These are phyloP conservation scores for Plantago lanceolata DNA, from an alignment of 305 asterid genomes.

Conservation along the genomic window DNA sequence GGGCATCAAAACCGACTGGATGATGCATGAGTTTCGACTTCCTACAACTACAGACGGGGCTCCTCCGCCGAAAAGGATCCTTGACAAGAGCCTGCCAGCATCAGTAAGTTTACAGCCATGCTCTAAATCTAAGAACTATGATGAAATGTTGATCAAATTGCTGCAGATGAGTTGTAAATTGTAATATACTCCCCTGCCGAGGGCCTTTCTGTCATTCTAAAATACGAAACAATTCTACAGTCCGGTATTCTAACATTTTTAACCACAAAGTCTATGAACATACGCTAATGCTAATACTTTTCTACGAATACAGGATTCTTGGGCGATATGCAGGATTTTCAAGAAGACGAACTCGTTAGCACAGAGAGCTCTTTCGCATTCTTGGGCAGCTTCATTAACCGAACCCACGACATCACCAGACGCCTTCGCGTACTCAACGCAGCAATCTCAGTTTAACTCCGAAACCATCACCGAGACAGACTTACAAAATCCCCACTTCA, in stretches of 20 bases:
- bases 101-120: constrained; percentile 34
- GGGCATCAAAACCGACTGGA: constrained; percentile 86
- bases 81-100: constrained; percentile 54
- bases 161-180: no score
- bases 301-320: constrained; percentile 49
- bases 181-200: no score
- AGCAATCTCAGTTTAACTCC: constrained; percentile 35
- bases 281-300: background rate
- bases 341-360: constrained; percentile 63
- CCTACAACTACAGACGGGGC: constrained; percentile 49
- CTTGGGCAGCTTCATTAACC: constrained; percentile 45
- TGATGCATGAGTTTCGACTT: constrained; percentile 94
- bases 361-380: constrained; percentile 53
- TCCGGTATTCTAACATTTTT: background rate
- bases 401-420: constrained; percentile 41
- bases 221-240: background rate
- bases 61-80: constrained; percentile 42
- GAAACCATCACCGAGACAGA: constrained; percentile 29
- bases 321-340: constrained; percentile 90
- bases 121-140: no score
- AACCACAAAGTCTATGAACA: background rate
- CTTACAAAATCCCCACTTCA: constrained; percentile 27
- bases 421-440: constrained; percentile 32
- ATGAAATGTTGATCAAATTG: no score
- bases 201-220: no score